Evolutionary conservation across 495 filamentous ascomycete genomes (phyloP), one percentile per base, ranked within the genome.

Genomic region (Achaetomiella virescens): DNA sequence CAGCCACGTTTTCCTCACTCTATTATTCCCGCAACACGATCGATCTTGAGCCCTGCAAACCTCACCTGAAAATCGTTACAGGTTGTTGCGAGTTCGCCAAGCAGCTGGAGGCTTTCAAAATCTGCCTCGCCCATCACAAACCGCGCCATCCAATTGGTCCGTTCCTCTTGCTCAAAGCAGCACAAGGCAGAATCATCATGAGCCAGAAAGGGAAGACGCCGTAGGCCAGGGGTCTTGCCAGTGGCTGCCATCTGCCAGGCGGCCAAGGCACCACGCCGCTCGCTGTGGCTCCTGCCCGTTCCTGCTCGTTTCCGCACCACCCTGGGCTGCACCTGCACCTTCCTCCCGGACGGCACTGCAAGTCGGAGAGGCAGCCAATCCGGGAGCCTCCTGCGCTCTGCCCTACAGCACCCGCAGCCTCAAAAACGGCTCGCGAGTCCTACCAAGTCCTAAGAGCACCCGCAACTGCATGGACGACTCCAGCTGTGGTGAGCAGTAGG

Each of bases 321-420:
- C 8, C 12, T 8, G 8, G 3, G 14, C 17, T 12, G 45, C 24
- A 6, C 20, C 37, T 10, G 7, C 50, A 36, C 9, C 40, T 17
- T n/a, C 38, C 21, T 25, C 29, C 29, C 11, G 29, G 51, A 54
- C 41, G 51, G 42, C 40, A 45, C 9, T 21, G 21, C 7, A 54
- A 1, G 31, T 44, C 46, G 59, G 43, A 57, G 64, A 66, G 64
- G 61, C 59, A 66, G 48, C 65, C 65, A 65, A 67, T 67, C 57
- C 47, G 29, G 15, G 27, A 18, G 31, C 37, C 35, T 54, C 48
- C n/a, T 38, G 36, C 24, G 36, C 40, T 10, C 11, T 51, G 55
- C 55, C 60, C 42, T 55, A 54, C 61, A 51, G 61, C 41, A 50
- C 46, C 60, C 56, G 47, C 57, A 41, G 52, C 48, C 51, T 15